Conservation (phyloP, 139 green algal genomes). For the Parachlorella kessleri region DNA sequence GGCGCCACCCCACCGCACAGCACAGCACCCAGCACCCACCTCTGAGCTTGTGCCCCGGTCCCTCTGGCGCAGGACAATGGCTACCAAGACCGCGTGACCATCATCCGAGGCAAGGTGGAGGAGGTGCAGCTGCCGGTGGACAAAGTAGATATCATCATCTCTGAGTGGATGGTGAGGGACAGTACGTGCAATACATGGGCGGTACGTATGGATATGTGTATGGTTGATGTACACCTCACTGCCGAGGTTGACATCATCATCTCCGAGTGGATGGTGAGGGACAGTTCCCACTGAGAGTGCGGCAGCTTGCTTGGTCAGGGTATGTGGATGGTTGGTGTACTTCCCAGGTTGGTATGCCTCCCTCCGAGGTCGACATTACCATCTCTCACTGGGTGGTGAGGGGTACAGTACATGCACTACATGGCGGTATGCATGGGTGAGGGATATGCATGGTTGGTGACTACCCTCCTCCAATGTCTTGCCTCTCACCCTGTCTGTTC, state of each 20-base stretch:
- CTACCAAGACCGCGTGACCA: constrained; percentile 73
- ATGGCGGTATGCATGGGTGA: too few species aligned
- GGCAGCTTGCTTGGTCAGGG: neutral
- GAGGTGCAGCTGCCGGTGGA: constrained; percentile 74
- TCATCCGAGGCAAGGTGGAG: constrained; percentile 89
- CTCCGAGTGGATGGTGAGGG: constrained; percentile 87
- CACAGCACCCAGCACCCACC: too few species aligned
- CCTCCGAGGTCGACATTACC: constrained; percentile 84
- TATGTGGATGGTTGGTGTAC: neutral
- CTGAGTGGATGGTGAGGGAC: constrained; percentile 89
- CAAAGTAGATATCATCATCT: constrained; percentile 90
- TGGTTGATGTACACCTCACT: neutral
- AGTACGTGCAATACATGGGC: too few species aligned
- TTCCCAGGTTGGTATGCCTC: too few species aligned
- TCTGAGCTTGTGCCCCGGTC: too few species aligned
- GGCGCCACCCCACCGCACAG: too few species aligned
- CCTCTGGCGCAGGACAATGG: too few species aligned
- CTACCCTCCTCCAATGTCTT: too few species aligned
- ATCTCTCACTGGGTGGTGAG: constrained; percentile 91
- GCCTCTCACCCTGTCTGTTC: too few species aligned
- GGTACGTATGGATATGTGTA: neutral
- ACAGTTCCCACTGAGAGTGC: too few species aligned
- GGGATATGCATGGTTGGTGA: too few species aligned
- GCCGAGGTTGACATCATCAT: constrained; percentile 89
- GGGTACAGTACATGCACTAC: too few species aligned